These are phyloP conservation scores for Aspergillus calidoustus DNA, from an alignment of 2,329 filamentous ascomycete species.

Conservation along the genomic window DNA sequence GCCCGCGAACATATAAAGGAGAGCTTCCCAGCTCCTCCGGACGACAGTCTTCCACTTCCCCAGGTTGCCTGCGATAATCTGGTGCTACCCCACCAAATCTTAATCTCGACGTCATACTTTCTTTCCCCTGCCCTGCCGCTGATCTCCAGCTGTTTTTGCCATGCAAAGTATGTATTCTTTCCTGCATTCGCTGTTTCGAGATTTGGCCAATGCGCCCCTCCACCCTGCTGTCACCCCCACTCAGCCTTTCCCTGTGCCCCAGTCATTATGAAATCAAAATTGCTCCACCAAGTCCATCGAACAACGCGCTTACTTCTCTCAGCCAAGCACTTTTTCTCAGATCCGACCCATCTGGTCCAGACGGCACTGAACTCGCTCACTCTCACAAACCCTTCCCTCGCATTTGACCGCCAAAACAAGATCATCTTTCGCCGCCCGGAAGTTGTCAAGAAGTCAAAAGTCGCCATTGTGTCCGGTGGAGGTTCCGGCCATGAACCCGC, in stretches of 20 bases:
- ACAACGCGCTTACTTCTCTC: conserved; percentile 25
- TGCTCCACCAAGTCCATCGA: conserved; percentile 18
- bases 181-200: conserved; percentile 3
- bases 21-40: not conserved
- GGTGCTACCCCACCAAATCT: conserved; percentile 15
- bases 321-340: conserved; percentile 86
- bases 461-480: conserved; percentile 85
- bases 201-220: not conserved
- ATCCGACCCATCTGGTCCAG: conserved; percentile 77
- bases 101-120: conserved; percentile 21
- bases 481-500: conserved; percentile 90
- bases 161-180: conserved; percentile 43
- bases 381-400: conserved; percentile 80
- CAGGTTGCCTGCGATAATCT: conserved; percentile 11
- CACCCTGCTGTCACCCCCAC: conserved; percentile 3
- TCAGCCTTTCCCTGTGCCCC: not conserved
- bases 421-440: conserved; percentile 75
- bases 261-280: conserved; percentile 17
- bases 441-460: conserved; percentile 59
- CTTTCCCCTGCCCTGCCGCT: conserved; percentile 9
- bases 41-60: not conserved
- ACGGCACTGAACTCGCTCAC: conserved; percentile 77
- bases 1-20: conserved; percentile 18
- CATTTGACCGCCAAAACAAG: conserved; percentile 79
- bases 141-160: conserved; percentile 24